Evolutionary conservation across 495 filamentous ascomycete genomes (phyloP).

Genomic region (Penicillium cosmopolitanum): DNA sequence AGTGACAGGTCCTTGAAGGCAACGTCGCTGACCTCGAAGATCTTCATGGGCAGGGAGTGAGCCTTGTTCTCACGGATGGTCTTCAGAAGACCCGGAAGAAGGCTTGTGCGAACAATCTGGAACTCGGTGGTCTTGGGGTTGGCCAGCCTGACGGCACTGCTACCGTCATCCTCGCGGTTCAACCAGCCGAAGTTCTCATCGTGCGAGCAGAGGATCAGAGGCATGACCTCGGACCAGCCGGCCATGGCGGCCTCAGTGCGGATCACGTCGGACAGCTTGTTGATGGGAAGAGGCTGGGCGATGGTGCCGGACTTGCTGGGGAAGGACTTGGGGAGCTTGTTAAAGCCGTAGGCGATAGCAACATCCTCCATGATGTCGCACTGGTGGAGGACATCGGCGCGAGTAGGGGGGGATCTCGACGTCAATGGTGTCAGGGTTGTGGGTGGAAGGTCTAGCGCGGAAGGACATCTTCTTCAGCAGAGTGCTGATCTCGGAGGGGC

Average conservation of each 20-base stretch:
- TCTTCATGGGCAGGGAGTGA: constrained; percentile 84
- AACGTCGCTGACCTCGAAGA: constrained; percentile 92
- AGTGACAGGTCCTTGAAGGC: constrained; percentile 78
- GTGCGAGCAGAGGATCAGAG: constrained; percentile 94
- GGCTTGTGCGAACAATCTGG: constrained; percentile 89
- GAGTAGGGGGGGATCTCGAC: constrained; percentile 81
- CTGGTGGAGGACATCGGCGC: constrained; percentile 93
- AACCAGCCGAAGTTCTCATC: constrained; percentile 98
- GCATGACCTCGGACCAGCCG: constrained; percentile 96
- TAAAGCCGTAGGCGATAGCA: constrained; percentile 95
- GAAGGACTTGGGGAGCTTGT: constrained; percentile 82
- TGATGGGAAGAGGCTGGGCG: constrained; percentile 84
- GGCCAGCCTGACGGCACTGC: constrained; percentile 80
- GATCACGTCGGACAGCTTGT: constrained; percentile 92
- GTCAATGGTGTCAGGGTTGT: constrained; percentile 68
- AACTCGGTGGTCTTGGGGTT: constrained; percentile 98
- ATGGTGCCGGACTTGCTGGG: constrained; percentile 83
- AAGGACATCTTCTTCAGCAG: constrained; percentile 87
- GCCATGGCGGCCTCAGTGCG: constrained; percentile 90
- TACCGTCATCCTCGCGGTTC: constrained; percentile 87
- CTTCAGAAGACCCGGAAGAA: constrained; percentile 91
- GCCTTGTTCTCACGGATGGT: constrained; percentile 94
- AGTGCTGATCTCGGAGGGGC: constrained; percentile 70
- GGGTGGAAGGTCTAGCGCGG: constrained; percentile 68
- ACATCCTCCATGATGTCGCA: constrained; percentile 99